A percentile compares a stretch with the other conserved stretches of the same genome.
These are phyloP conservation scores for Hyphopichia wangnamkhiaoensis DNA, from an alignment of 1,139 yeast species.

Conservation along the genomic window DNA sequence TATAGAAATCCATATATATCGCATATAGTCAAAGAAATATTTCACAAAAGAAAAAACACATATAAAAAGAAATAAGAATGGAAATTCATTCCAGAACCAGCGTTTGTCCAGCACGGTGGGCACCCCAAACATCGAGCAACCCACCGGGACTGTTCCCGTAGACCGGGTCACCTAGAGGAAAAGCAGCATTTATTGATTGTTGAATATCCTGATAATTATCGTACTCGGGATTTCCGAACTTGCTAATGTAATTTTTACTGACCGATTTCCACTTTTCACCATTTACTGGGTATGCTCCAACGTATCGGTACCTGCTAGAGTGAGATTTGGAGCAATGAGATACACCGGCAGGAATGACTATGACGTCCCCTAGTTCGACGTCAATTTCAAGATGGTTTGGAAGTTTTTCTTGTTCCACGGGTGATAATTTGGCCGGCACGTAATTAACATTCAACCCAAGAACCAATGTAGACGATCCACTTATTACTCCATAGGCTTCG, in stretches of 20 bases:
- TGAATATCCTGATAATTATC: conserved; percentile 1
- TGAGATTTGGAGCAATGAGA: conserved; percentile 9
- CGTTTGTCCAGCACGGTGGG: too few species aligned
- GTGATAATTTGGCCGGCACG: conserved; percentile 1
- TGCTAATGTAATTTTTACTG: not conserved
- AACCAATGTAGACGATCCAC: conserved; percentile 6
- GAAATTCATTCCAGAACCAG: too few species aligned
- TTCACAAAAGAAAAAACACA: too few species aligned
- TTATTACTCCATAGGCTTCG: conserved; percentile 9
- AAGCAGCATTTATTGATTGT: conserved; percentile 1
- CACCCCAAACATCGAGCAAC: conserved; percentile 3
- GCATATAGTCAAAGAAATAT: too few species aligned
- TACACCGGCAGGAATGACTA: conserved; percentile 9
- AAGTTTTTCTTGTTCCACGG: not conserved
- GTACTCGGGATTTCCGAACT: not conserved
- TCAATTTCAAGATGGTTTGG: conserved; percentile 3
- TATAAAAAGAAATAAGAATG: too few species aligned
- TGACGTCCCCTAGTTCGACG: conserved; percentile 7
- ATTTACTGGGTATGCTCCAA: conserved; percentile 8
- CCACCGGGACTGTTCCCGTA: not conserved
- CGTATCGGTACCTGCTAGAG: conserved; percentile 6
- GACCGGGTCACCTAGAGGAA: conserved; percentile 4
- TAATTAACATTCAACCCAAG: conserved; percentile 8
- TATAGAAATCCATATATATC: too few species aligned
- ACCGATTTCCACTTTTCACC: conserved; percentile 3